Conservation (phyloP, 176 grass and related monocot genomes). For the Alloteropsis semialata region DNA sequence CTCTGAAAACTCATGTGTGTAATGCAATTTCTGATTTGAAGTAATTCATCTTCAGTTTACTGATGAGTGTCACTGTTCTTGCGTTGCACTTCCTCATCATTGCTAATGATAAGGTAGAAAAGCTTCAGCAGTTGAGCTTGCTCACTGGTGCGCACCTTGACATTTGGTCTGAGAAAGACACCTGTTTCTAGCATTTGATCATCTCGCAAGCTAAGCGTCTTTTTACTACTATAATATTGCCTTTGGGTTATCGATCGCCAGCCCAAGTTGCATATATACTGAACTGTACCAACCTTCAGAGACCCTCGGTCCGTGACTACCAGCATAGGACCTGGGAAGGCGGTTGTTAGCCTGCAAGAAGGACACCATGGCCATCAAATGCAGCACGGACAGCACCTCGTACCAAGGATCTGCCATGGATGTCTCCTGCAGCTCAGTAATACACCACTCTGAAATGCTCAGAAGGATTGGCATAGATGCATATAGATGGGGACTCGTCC, state of each 20-base stretch:
- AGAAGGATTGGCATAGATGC: neutral
- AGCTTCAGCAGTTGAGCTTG: too few species aligned
- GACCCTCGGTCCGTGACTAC: conserved; percentile 48
- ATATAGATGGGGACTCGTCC: neutral
- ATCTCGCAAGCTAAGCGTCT: conserved; percentile 80
- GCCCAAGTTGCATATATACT: conserved; percentile 67
- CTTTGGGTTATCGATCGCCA: conserved; percentile 87
- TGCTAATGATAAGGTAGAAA: too few species aligned
- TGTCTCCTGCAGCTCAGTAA: conserved; percentile 63
- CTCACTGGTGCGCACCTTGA: neutral
- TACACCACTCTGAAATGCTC: conserved; percentile 14
- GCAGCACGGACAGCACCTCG: conserved; percentile 71
- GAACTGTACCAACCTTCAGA: conserved; percentile 57
- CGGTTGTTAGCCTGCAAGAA: conserved; percentile 61
- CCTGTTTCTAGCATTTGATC: conserved; percentile 84
- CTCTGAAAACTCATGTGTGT: too few species aligned
- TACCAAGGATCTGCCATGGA: conserved; percentile 79
- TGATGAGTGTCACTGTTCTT: too few species aligned
- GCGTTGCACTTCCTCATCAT: too few species aligned
- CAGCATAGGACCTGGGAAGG: conserved; percentile 60
- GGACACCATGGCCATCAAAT: conserved; percentile 77
- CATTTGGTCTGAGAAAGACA: conserved; percentile 21
- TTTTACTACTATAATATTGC: conserved; percentile 84
- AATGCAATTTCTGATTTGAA: too few species aligned
- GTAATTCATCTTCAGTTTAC: too few species aligned